A percentile compares a stretch with the other conserved stretches of the same genome.
Evolutionary conservation across 768 basidiomycete genomes (phyloP).

Genomic region (Kwoniella newhampshirensis): DNA sequence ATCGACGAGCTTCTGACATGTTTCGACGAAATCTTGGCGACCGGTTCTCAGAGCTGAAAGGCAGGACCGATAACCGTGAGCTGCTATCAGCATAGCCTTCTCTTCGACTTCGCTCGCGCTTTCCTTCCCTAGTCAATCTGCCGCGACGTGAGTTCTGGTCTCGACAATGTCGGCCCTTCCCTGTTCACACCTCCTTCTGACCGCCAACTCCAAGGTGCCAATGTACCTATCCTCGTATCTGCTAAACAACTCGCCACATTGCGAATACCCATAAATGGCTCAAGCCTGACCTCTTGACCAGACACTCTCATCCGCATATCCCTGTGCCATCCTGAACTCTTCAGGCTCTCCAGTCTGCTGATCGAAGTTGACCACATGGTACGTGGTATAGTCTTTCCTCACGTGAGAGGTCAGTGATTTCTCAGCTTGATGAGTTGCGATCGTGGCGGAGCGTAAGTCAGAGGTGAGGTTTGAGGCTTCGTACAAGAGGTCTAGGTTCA

Average conservation of each 20-base stretch:
- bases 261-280: slow-evolving; percentile 45
- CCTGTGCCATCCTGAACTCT: slow-evolving; percentile 34
- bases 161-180: too few relatives aligned
- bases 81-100: not conserved
- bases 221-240: not conserved
- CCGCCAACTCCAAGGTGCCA: too few relatives aligned
- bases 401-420: slow-evolving; percentile 31
- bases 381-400: slow-evolving; percentile 36
- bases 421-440: slow-evolving; percentile 41
- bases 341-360: slow-evolving; percentile 26
- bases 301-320: slow-evolving; percentile 38
- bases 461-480: slow-evolving; percentile 38
- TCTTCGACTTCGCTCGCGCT: too few relatives aligned
- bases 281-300: slow-evolving; percentile 48
- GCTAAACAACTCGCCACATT: slow-evolving; percentile 37
- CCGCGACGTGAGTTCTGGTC: too few relatives aligned
- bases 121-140: too few relatives aligned
- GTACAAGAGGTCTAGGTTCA: slow-evolving; percentile 47
- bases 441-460: slow-evolving; percentile 30
- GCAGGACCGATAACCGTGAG: not conserved
- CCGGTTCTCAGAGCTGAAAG: slow-evolving; percentile 34
- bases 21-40: slow-evolving; percentile 38
- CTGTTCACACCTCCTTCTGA: too few relatives aligned
- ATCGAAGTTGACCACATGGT: slow-evolving; percentile 45
- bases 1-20: slow-evolving; percentile 33